A percentile compares a stretch with the other conserved stretches of the same genome.
Conservation (phyloP, 768 basidiomycete species). For the Lentinus tigrinus region DNA sequence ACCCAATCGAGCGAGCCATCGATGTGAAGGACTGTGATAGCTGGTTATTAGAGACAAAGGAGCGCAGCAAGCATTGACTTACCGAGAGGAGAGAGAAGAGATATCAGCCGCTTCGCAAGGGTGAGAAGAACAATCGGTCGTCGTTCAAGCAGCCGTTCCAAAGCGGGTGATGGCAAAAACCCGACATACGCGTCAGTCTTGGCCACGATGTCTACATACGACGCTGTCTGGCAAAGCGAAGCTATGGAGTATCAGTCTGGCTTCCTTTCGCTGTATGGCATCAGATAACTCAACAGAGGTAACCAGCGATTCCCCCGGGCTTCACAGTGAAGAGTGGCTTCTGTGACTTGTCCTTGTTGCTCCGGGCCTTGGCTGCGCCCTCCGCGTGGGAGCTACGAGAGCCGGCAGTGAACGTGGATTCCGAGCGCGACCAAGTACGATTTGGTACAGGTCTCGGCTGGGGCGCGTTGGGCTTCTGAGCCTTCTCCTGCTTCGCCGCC, state of each 20-base stretch:
- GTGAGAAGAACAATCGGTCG: slow-evolving; percentile 95
- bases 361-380: slow-evolving; percentile 27
- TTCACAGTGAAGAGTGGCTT: slow-evolving; percentile 93
- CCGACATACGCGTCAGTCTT: slow-evolving; percentile 99
- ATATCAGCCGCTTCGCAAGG: slow-evolving; percentile 93
- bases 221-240: slow-evolving; percentile 86
- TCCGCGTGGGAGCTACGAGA: slow-evolving; percentile 7
- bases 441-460: neutral
- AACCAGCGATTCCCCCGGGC: slow-evolving; percentile 96
- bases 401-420: slow-evolving; percentile 4
- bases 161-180: slow-evolving; percentile 82
- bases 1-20: slow-evolving; percentile 98
- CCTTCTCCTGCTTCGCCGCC: slow-evolving; percentile 1
- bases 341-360: slow-evolving; percentile 36
- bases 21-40: slow-evolving; percentile 82
- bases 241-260: slow-evolving; percentile 41
- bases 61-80: slow-evolving; percentile 20
- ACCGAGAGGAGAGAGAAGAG: slow-evolving; percentile 91
- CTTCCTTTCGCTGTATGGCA: neutral
- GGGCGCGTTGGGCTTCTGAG: neutral
- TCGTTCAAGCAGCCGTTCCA: slow-evolving; percentile 90
- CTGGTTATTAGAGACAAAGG: neutral
- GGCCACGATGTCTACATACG: slow-evolving; percentile 94
- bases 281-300: slow-evolving; percentile 60
- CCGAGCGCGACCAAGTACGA: slow-evolving; percentile 9